phyloP scores from a whole-genome alignment of 805 yeast genomes.

The Ogataea degrootiae region DNA sequence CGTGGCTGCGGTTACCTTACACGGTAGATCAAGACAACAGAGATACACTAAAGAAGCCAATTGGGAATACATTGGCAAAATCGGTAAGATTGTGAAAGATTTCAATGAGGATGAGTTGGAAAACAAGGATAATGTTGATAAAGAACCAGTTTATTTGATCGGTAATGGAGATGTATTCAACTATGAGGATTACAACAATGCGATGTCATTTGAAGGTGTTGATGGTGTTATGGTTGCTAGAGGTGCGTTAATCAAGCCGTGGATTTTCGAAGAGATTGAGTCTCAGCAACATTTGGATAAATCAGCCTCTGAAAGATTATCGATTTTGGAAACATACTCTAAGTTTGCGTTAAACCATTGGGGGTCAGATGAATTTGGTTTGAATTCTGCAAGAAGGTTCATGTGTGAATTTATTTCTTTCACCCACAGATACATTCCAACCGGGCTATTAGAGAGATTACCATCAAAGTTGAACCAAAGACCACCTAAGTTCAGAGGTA shows the following conservation, averaged over 20 bases:
- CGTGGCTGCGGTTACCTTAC: conserved; percentile 87
- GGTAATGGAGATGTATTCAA: conserved; percentile 95
- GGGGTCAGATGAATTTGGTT: conserved; percentile 97
- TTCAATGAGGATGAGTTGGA: conserved; percentile 52
- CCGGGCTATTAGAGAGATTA: conserved; percentile 81
- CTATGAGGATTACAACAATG: conserved; percentile 82
- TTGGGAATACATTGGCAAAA: conserved; percentile 82
- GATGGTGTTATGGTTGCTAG: conserved; percentile 97
- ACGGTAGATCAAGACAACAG: conserved; percentile 96
- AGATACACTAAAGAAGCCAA: conserved; percentile 87
- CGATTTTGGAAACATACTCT: conserved; percentile 63
- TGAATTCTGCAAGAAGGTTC: conserved; percentile 80
- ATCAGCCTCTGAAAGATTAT: conserved; percentile 83
- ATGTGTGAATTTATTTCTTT: conserved; percentile 93
- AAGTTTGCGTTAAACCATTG: conserved; percentile 88
- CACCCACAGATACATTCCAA: conserved; percentile 91
- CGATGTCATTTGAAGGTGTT: conserved; percentile 58
- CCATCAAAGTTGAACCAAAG: conserved; percentile 91
- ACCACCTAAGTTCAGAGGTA: conserved; percentile 89
- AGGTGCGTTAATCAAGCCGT: conserved; percentile 96
- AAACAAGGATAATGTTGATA: conserved; percentile 52
- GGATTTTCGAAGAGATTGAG: conserved; percentile 97
- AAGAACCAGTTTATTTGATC: conserved; percentile 68
- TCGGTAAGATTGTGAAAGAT: conserved; percentile 63
- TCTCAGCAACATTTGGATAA: conserved; percentile 87